These are phyloP conservation scores for Trichophyton schoenleinii DNA, from an alignment of 2,329 filamentous ascomycete species.

Conservation along the genomic window DNA sequence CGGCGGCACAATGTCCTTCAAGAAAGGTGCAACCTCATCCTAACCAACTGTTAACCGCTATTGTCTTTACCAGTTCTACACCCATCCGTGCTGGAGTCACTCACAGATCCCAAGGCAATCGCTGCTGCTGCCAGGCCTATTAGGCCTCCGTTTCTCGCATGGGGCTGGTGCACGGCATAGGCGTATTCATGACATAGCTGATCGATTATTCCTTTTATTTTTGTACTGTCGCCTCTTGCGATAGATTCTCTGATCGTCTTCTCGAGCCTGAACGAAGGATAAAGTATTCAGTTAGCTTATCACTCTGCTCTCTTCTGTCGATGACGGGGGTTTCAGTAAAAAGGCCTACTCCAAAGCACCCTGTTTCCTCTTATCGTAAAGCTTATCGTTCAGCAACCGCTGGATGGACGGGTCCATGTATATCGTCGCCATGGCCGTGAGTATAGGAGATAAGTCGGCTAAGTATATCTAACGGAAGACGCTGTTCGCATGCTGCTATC, in stretches of 20 bases:
- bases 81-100: slow-evolving; percentile 25
- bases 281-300: neutral
- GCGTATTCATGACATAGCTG: slow-evolving; percentile 97
- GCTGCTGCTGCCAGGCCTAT: slow-evolving; percentile 92
- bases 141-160: slow-evolving; percentile 88
- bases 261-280: slow-evolving; percentile 55
- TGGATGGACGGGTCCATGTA: slow-evolving; percentile 80
- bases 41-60: slow-evolving; percentile 12
- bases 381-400: slow-evolving; percentile 88
- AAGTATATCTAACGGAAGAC: neutral
- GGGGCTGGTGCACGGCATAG: slow-evolving; percentile 91
- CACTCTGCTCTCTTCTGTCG: neutral
- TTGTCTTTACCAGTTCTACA: neutral
- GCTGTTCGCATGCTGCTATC: slow-evolving; percentile 2
- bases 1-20: slow-evolving; percentile 87
- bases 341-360: slow-evolving; percentile 78
- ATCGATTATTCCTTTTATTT: slow-evolving; percentile 77
- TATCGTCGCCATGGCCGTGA: slow-evolving; percentile 9
- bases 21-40: slow-evolving; percentile 80
- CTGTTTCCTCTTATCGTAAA: slow-evolving; percentile 95
- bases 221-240: slow-evolving; percentile 60
- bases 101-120: slow-evolving; percentile 82
- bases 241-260: slow-evolving; percentile 77
- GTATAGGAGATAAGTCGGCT: neutral
- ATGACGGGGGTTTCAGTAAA: neutral